Evolutionary conservation across 106 monocot genomes (phyloP), one percentile per base, ranked within the genome.

Genomic region (Narthecium ossifragum): DNA sequence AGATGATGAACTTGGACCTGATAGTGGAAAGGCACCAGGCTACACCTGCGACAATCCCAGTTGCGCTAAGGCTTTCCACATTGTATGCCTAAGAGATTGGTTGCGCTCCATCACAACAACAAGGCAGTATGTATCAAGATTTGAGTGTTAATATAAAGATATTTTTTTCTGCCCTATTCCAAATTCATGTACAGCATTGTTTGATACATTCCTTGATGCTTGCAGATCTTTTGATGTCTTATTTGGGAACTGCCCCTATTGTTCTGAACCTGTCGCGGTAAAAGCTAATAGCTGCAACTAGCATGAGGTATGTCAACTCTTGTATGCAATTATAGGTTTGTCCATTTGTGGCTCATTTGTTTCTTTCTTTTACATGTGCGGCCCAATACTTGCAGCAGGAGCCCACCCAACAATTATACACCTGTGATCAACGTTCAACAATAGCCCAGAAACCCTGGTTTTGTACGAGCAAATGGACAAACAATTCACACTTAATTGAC

Each of bases 21-120:
- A 65, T 5, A 83, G 83, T 61, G 89, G 93, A 53, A 39, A 56
- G 33, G 34, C 60, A 11, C 65, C 85, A 22, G 85, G 90, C 46
- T 90, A 90, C 34, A 86, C 58, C 0, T 94, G 94, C 46, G 89
- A 89, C 24, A 94, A 89, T 68, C 32, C 73, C 13, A 90, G 63
- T 62, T 94, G 94, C 72, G 59, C 61, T 6, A 83, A 71, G 68
- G 60, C 72, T 59, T 94, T 94, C 65, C 94, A 89, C 54, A 75
- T 60, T 4, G 46, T 89, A 7, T 94, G 89, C 55, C 70, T 94
- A 18, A 80, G 82, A 62, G 94, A 94, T 78, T 94, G 94, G 94
- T 66, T 94, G 53, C 74, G 51, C 31, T 72, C 89, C 15, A 94
- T 94, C 66, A 80, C 86, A 15, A 90, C 94, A 18, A 94, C 94